These are phyloP conservation scores for Zymoseptoria brevis DNA, from an alignment of 2,329 filamentous ascomycete species.

Conservation along the genomic window DNA sequence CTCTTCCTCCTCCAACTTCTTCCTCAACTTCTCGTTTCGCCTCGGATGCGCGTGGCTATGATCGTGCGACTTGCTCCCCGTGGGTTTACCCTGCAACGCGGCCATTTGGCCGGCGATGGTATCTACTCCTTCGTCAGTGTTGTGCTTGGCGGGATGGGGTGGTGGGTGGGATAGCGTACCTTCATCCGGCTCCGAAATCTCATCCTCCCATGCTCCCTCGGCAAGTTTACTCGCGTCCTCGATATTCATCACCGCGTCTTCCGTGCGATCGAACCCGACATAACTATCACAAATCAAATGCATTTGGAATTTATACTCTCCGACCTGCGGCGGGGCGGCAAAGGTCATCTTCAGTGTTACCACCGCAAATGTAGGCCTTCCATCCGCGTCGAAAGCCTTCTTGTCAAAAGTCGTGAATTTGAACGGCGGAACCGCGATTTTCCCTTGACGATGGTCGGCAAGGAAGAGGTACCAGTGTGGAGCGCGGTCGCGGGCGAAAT, in stretches of 20 bases:
- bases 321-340: constrained; percentile 82
- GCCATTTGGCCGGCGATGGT: constrained; percentile 33
- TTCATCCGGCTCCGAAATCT: constrained; percentile 96
- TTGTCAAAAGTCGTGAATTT: constrained; percentile 91
- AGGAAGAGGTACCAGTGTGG: constrained; percentile 94
- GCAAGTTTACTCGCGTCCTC: constrained; percentile 82
- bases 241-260: constrained; percentile 81
- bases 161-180: constrained; percentile 52
- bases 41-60: neutral
- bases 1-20: constrained; percentile 27
- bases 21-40: constrained; percentile 5
- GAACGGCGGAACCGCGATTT: constrained; percentile 93
- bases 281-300: constrained; percentile 93
- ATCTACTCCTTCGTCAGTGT: constrained; percentile 16
- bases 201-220: constrained; percentile 64
- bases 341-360: constrained; percentile 97
- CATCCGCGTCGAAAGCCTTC: constrained; percentile 70
- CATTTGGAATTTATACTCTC: constrained; percentile 91
- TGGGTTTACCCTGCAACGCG: constrained; percentile 28
- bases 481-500: constrained; percentile 80
- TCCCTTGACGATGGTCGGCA: constrained; percentile 85
- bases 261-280: constrained; percentile 84
- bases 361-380: constrained; percentile 81
- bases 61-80: constrained; percentile 10
- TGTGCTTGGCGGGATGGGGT: too few species aligned